phyloP scores from a whole-genome alignment of 1,284 basidiomycete genomes.

The Cystobasidiaceae sp. region DNA sequence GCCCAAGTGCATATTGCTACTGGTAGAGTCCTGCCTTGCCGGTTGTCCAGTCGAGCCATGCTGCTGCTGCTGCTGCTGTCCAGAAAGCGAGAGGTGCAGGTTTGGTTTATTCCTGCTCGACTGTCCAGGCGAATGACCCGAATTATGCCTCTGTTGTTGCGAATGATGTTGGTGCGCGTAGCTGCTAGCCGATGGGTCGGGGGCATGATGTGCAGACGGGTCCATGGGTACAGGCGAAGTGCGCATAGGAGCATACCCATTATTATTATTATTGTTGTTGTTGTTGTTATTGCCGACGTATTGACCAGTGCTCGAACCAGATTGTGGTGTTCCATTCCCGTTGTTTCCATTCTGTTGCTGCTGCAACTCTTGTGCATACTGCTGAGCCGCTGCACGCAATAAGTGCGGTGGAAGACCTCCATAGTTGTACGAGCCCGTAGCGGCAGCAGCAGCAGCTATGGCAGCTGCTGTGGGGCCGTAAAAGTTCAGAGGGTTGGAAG shows the following conservation, averaged over 20 bases:
- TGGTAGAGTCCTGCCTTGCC: not conserved
- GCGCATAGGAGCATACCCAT: not conserved
- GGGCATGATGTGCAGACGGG: not conserved
- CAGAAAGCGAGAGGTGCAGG: not conserved
- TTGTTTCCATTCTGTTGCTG: too few relatives aligned
- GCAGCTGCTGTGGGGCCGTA: conserved; percentile 5
- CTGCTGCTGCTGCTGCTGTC: conserved; percentile 2
- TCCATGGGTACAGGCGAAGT: conserved; percentile 3
- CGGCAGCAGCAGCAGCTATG: conserved; percentile 8
- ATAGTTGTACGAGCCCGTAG: not conserved
- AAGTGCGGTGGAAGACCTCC: conserved; percentile 11
- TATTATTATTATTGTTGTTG: not conserved
- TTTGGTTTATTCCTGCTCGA: conserved; percentile 5
- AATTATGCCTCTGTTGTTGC: not conserved
- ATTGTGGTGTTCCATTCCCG: too few relatives aligned
- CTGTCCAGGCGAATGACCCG: not conserved
- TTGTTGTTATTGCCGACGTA: too few relatives aligned
- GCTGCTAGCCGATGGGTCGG: too few relatives aligned
- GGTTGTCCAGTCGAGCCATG: not conserved
- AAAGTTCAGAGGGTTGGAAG: conserved; percentile 3
- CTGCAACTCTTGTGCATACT: not conserved
- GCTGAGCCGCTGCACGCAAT: conserved; percentile 6
- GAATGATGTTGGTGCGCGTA: not conserved
- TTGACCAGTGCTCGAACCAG: too few relatives aligned
- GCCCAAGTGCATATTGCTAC: not conserved